Evolutionary conservation across 768 basidiomycete genomes (phyloP).

Genomic region (Amanita phalloides): DNA sequence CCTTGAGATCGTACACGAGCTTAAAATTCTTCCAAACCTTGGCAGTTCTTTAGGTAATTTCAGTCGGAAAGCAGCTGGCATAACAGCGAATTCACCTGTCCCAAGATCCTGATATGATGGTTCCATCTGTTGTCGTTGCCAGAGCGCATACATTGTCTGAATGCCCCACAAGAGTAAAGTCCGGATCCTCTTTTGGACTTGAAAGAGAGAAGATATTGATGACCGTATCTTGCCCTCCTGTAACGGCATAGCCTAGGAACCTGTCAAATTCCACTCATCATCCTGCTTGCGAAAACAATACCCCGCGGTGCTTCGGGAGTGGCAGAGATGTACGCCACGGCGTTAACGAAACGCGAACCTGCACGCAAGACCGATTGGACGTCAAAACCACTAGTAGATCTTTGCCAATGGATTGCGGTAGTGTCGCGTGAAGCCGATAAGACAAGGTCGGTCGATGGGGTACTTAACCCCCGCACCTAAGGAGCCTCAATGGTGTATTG

Average conservation of each 20-base stretch:
- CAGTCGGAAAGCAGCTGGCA: not conserved
- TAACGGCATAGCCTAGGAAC: conserved; percentile 67
- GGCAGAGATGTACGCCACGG: conserved; percentile 71
- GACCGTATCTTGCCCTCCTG: conserved; percentile 83
- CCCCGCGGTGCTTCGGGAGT: conserved; percentile 60
- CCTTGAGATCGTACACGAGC: conserved; percentile 62
- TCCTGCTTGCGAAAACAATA: conserved; percentile 17
- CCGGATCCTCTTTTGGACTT: conserved; percentile 54
- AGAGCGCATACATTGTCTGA: conserved; percentile 85
- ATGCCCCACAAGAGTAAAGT: conserved; percentile 81
- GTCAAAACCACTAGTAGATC: conserved; percentile 38
- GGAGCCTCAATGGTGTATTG: conserved; percentile 12
- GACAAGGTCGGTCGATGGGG: conserved; percentile 67
- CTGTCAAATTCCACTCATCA: conserved; percentile 6
- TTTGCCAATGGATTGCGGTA: conserved; percentile 81
- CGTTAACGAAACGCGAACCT: conserved; percentile 70
- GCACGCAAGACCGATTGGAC: conserved; percentile 46
- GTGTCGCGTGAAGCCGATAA: conserved; percentile 90
- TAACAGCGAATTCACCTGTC: conserved; percentile 55
- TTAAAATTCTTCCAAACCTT: conserved; percentile 86
- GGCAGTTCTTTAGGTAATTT: conserved; percentile 54
- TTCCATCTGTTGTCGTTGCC: conserved; percentile 55
- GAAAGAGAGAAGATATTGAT: conserved; percentile 73
- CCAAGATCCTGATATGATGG: conserved; percentile 93
- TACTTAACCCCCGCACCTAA: conserved; percentile 75